A percentile compares a stretch with the other conserved stretches of the same genome.
Evolutionary conservation across 345 rosid genomes (phyloP).

Genomic region (sweet orange (Citrus sinensis)): DVS_A1.0 CM039165.1:29405001-29405500

Average conservation of each 20-base stretch:
- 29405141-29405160: constrained; percentile 70
- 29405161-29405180: neutral
- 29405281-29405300: constrained; percentile 87
- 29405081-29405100: constrained; percentile 70
- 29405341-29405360: constrained; percentile 59
- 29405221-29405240: neutral
- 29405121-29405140: constrained; percentile 66
- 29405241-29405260: constrained; percentile 28
- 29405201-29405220: neutral
- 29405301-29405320: constrained; percentile 55
- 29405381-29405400: neutral
- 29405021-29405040: constrained; percentile 59
- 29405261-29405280: constrained; percentile 75
- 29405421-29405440: neutral
- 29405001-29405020: constrained; percentile 42
- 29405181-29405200: neutral
- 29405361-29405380: constrained; percentile 64
- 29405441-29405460: neutral
- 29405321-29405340: constrained; percentile 71
- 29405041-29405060: constrained; percentile 70
- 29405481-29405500: constrained; percentile 1
- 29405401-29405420: constrained; percentile 2
- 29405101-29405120: constrained; percentile 81
- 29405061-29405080: constrained; percentile 79
- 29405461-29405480: neutral